phyloP scores from a whole-genome alignment of 441 rosid species.

The Raphanus hybrid region DNA sequence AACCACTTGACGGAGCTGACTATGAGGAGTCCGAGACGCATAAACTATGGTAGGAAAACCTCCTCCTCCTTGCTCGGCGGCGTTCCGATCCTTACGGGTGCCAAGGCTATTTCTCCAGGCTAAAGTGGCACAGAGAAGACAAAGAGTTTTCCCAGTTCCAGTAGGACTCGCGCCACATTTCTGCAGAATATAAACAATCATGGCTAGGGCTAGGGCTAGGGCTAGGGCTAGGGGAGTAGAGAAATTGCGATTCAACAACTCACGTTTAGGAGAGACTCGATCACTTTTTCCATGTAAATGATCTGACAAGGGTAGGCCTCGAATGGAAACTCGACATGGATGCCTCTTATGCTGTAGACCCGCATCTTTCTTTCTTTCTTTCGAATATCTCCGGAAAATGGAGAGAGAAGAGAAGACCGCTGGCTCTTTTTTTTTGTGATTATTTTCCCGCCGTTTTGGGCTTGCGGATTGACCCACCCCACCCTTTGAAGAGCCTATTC shows the following conservation, averaged over 20 bases:
- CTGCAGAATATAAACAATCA: slow-evolving; percentile 42
- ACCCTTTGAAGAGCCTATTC: too few species aligned
- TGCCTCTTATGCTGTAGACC: slow-evolving; percentile 53
- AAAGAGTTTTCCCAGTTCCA: slow-evolving; percentile 94
- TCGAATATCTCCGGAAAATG: neutral
- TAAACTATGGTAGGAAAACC: slow-evolving; percentile 75
- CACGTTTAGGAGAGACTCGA: slow-evolving; percentile 83
- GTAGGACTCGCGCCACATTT: slow-evolving; percentile 93
- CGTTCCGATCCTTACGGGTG: too few species aligned
- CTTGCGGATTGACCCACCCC: too few species aligned
- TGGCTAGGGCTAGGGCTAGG: too few species aligned
- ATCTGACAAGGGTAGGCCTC: slow-evolving; percentile 91
- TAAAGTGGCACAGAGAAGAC: slow-evolving; percentile 96
- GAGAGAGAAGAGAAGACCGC: neutral
- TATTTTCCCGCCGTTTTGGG: too few species aligned
- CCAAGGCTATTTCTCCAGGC: slow-evolving; percentile 34
- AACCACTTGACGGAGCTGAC: slow-evolving; percentile 91
- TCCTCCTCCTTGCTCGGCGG: slow-evolving; percentile 4
- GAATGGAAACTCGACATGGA: slow-evolving; percentile 91
- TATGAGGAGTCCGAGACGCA: slow-evolving; percentile 56
- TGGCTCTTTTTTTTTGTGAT: too few species aligned
- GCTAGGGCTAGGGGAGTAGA: too few species aligned
- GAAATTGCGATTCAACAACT: slow-evolving; percentile 23
- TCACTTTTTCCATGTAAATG: slow-evolving; percentile 95
- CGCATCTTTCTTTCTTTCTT: slow-evolving; percentile 54